These are phyloP conservation scores for Candida cerambycidarum DNA, from an alignment of 805 yeast genomes.

Conservation along the genomic window DNA sequence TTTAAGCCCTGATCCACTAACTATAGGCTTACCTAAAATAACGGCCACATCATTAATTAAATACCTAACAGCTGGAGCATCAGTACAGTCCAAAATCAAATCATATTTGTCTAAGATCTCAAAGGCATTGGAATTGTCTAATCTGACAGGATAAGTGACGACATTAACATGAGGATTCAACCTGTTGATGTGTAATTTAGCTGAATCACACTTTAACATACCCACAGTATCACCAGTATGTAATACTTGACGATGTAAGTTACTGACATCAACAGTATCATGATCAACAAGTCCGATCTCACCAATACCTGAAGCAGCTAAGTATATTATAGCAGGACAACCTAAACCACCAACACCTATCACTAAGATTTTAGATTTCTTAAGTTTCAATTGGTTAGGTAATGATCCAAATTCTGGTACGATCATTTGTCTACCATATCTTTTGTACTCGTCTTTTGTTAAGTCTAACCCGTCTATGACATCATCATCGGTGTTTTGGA, in stretches of 20 bases:
- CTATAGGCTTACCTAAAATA: conserved; percentile 61
- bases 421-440: conserved; percentile 95
- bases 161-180: conserved; percentile 71
- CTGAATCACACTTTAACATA: conserved; percentile 74
- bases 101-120: conserved; percentile 66
- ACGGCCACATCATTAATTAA: conserved; percentile 84
- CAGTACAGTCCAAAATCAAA: conserved; percentile 88
- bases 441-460: conserved; percentile 63
- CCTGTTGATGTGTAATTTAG: conserved; percentile 48
- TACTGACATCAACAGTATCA: conserved; percentile 81
- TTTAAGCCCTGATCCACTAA: conserved; percentile 89
- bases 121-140: conserved; percentile 60
- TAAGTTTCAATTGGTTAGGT: conserved; percentile 55
- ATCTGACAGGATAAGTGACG: conserved; percentile 49
- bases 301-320: conserved; percentile 89
- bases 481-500: too few species aligned
- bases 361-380: conserved; percentile 61
- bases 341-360: conserved; percentile 98
- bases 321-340: conserved; percentile 82
- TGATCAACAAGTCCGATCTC: conserved; percentile 81
- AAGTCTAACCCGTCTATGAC: too few species aligned
- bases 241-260: conserved; percentile 85
- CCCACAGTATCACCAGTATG: conserved; percentile 73
- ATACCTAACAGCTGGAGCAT: conserved; percentile 85
- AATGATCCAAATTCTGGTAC: conserved; percentile 73